Percentiles rank a stretch among this genome's conserved stretches.
These are phyloP conservation scores for Sanghuangporus sanghuang DNA, from an alignment of 1,284 basidiomycete species.

Conservation along the genomic window DNA sequence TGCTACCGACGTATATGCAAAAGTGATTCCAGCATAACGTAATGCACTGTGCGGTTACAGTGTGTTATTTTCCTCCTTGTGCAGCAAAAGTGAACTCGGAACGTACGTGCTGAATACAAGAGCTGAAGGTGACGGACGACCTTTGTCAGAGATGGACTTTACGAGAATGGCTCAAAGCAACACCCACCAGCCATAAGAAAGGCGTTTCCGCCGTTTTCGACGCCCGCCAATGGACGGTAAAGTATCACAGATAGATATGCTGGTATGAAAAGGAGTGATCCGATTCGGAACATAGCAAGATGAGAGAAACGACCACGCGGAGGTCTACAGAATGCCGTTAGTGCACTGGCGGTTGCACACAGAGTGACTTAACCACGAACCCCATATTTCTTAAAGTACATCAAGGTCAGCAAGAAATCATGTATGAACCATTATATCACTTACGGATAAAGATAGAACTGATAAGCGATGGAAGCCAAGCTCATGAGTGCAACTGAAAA, in stretches of 20 bases:
- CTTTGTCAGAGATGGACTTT: constrained; percentile 1
- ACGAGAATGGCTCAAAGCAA: constrained; percentile 10
- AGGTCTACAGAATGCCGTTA: constrained; percentile 31
- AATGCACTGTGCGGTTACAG: constrained; percentile 44
- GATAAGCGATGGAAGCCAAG: constrained; percentile 75
- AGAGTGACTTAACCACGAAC: constrained; percentile 32
- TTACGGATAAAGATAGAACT: constrained; percentile 82
- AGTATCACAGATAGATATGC: constrained; percentile 69
- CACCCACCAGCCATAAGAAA: constrained; percentile 64
- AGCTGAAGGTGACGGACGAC: constrained; percentile 32
- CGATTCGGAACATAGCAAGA: constrained; percentile 78
- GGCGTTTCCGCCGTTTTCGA: constrained; percentile 55
- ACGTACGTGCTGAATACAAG: constrained; percentile 70
- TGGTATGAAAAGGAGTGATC: constrained; percentile 72
- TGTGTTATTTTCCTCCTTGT: not conserved
- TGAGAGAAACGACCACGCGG: constrained; percentile 80
- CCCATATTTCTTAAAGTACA: constrained; percentile 42
- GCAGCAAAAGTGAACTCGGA: not conserved
- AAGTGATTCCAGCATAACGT: constrained; percentile 72
- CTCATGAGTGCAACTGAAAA: constrained; percentile 72
- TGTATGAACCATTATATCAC: constrained; percentile 29
- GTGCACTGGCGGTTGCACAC: not conserved
- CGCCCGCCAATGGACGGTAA: constrained; percentile 62
- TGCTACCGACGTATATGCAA: constrained; percentile 72
- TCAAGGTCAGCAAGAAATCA: constrained; percentile 21